phyloP scores from a whole-genome alignment of 2,329 filamentous ascomycete genomes.

The Passalora sequoiae region DNA sequence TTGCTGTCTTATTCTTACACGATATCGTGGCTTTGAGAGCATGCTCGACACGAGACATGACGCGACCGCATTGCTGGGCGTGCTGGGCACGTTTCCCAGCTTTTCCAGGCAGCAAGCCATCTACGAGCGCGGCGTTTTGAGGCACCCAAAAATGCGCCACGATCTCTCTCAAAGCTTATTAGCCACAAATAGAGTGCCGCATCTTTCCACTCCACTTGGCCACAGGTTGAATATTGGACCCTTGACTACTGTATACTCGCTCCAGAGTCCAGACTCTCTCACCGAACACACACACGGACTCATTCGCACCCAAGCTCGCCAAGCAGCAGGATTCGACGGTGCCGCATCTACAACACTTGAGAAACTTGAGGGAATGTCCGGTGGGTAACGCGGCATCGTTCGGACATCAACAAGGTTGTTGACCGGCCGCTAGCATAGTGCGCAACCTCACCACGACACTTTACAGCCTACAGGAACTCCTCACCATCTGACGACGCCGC shows the following conservation, averaged over 20 bases:
- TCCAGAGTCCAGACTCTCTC: not conserved
- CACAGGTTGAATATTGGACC: constrained; percentile 7
- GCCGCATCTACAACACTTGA: too few species aligned
- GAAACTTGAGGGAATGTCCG: too few species aligned
- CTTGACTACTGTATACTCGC: not conserved
- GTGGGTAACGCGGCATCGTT: too few species aligned
- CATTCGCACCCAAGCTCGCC: not conserved
- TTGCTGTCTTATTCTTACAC: not conserved
- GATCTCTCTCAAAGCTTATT: too few species aligned
- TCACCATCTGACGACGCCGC: too few species aligned
- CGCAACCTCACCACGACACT: too few species aligned
- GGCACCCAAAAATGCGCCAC: not conserved
- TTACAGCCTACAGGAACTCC: too few species aligned
- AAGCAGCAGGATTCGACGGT: constrained; percentile 1
- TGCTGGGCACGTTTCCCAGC: not conserved
- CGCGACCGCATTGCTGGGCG: too few species aligned
- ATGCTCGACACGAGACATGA: too few species aligned
- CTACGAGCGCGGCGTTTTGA: constrained; percentile 1
- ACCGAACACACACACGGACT: not conserved
- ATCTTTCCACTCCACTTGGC: constrained; percentile 1
- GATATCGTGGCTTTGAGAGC: too few species aligned
- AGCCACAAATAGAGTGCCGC: constrained; percentile 3
- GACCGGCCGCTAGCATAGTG: too few species aligned
- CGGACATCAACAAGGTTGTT: too few species aligned
- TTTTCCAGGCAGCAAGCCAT: constrained; percentile 1